These are phyloP conservation scores for Lachancea waltii DNA, from an alignment of 805 yeast genomes.

Conservation along the genomic window DNA sequence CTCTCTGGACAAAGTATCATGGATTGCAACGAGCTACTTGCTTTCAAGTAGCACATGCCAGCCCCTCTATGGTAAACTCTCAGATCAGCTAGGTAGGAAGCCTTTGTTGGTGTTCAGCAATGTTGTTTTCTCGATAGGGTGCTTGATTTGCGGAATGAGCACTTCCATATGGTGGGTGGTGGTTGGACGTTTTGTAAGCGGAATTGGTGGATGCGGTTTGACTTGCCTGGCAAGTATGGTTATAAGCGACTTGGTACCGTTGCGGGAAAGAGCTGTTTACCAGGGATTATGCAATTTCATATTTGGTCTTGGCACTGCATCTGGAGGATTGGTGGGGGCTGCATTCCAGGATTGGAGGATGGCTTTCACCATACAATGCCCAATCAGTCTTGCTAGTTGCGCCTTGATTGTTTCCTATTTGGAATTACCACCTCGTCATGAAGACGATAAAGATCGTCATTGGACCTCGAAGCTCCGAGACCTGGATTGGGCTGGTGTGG, in stretches of 20 bases:
- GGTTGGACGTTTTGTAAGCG: conserved; percentile 60
- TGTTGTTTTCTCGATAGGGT: conserved; percentile 50
- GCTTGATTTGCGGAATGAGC: conserved; percentile 49
- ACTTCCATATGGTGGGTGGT: conserved; percentile 43
- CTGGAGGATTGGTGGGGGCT: conserved; percentile 66
- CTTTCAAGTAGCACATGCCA: conserved; percentile 67
- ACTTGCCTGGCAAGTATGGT: conserved; percentile 68
- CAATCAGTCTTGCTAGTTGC: conserved; percentile 47
- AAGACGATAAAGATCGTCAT: conserved; percentile 30
- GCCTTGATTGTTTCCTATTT: conserved; percentile 37
- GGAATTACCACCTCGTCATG: conserved; percentile 22
- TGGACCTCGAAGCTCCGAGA: conserved; percentile 43
- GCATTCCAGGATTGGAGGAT: conserved; percentile 62
- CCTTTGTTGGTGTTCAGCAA: conserved; percentile 46
- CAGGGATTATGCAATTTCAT: conserved; percentile 78
- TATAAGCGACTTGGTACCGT: conserved; percentile 69
- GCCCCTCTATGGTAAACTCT: conserved; percentile 63
- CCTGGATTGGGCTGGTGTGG: conserved; percentile 51
- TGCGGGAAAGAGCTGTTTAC: conserved; percentile 69
- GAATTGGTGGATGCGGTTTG: conserved; percentile 88
- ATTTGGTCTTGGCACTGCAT: conserved; percentile 69
- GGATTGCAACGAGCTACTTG: conserved; percentile 70
- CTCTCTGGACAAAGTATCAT: conserved; percentile 55
- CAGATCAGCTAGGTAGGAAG: conserved; percentile 68
- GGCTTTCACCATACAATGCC: conserved; percentile 49